Percentiles rank a stretch among this genome's conserved stretches.
Evolutionary conservation across 352 stramenopile genomes (phyloP).

Genomic region (Phytophthora sp.): DNA sequence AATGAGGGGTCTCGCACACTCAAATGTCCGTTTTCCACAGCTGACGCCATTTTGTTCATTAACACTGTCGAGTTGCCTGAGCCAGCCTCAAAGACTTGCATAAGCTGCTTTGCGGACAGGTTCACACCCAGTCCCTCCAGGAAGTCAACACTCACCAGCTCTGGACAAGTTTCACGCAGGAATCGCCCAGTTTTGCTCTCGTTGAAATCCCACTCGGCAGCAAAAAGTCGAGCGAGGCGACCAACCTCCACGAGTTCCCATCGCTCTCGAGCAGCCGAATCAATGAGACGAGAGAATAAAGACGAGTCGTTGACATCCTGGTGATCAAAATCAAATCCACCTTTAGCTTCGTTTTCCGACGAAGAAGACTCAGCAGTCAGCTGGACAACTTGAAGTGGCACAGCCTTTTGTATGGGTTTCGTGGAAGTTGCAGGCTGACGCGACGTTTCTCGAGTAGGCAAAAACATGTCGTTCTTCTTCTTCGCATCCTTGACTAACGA

Average conservation of each 20-base stretch:
- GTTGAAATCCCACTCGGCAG: constrained; percentile 57
- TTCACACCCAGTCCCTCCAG: constrained; percentile 76
- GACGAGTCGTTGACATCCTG: constrained; percentile 21
- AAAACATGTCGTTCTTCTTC: constrained; percentile 32
- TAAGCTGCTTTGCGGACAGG: constrained; percentile 57
- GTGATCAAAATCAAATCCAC: constrained; percentile 14
- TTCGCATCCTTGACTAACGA: constrained; percentile 25
- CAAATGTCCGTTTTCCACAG: constrained; percentile 75
- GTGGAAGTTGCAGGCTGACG: not conserved
- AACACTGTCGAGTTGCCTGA: constrained; percentile 64
- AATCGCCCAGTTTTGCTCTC: constrained; percentile 68
- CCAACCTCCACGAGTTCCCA: constrained; percentile 86
- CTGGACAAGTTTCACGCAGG: constrained; percentile 61
- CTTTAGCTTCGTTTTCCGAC: constrained; percentile 34
- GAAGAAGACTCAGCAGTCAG: constrained; percentile 17
- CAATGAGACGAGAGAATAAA: constrained; percentile 80
- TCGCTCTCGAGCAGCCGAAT: constrained; percentile 70
- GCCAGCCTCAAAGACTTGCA: constrained; percentile 74
- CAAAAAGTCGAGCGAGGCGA: constrained; percentile 82
- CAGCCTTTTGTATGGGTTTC: constrained; percentile 5
- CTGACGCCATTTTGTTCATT: constrained; percentile 77
- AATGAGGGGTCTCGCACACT: constrained; percentile 53
- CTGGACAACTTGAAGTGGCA: constrained; percentile 1
- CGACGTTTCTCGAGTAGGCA: constrained; percentile 19
- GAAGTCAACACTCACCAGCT: constrained; percentile 89